These are phyloP conservation scores for Cadophora luteo-olivacea DNA, from an alignment of 2,329 filamentous ascomycete genomes.

Conservation along the genomic window DNA sequence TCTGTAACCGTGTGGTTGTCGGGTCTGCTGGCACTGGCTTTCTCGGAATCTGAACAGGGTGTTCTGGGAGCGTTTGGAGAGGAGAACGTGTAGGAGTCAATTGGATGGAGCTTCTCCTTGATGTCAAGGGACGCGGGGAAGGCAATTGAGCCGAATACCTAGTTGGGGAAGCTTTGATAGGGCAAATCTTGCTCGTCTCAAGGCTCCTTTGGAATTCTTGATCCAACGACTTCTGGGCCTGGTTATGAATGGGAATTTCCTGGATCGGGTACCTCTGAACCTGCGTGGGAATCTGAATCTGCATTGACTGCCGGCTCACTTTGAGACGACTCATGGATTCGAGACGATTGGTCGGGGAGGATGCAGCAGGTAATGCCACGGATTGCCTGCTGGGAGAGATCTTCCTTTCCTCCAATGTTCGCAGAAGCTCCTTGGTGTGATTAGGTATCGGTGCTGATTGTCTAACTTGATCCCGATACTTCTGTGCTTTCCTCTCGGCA, in stretches of 20 bases:
- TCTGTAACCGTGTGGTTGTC: neutral
- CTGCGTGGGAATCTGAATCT: neutral
- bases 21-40: neutral
- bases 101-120: neutral
- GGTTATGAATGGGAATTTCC: neutral
- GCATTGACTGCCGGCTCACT: conserved; percentile 11
- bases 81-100: neutral
- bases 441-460: conserved; percentile 13
- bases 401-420: conserved; percentile 2
- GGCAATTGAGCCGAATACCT: neutral
- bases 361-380: neutral
- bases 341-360: neutral
- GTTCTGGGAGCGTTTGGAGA: neutral
- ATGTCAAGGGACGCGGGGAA: neutral
- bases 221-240: neutral
- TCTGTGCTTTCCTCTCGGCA: neutral
- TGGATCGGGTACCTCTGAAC: neutral
- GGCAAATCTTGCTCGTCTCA: neutral
- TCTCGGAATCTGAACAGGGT: neutral
- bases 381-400: conserved; percentile 4
- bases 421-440: neutral
- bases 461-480: neutral
- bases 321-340: conserved; percentile 2
- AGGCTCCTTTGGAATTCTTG: neutral
- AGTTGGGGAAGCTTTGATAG: neutral